Evolutionary conservation across 2,329 filamentous ascomycete genomes (phyloP), one percentile per base, ranked within the genome.

Genomic region (Nothophoma quercina): DNA sequence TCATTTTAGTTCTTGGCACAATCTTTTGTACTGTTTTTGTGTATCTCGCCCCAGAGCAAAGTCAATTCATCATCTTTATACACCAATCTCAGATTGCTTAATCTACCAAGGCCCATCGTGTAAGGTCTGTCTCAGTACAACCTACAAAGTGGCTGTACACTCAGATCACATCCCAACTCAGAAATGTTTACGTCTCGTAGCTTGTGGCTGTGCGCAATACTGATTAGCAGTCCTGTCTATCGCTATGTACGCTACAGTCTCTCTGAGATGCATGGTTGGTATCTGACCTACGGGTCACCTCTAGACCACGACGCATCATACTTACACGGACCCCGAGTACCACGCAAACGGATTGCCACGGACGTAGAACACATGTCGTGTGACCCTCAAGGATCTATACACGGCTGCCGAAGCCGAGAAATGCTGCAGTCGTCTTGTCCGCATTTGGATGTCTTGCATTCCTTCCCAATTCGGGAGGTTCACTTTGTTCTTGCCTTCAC

Each of bases 261-360:
- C 9, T 32, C 6, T 1, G 10, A 26, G 4, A 26, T 22, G 12
- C n/a, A 15, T 19, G 15, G 23, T 12, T 29, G 21, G n/a, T 9
- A 13, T 18, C 19, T 23, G 22, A 35, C 29, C 8, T 19, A 5
- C 6, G 28, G 15, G 25, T 30, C 43, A 21, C 18, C 9, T 18
- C 33, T 22, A 38, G 13, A 19, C 33, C 4, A n/a, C 5, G 10
- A 30, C 1, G 21, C 30, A 36, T 52, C 49, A 52, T 26, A 26
- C 19, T 36, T 36, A 49, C 30, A 47, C 49, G 21, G 26, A n/a
- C 23, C n/a, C 30, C 36, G 22, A 13, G n/a, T 28, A 28, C 32
- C 42, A 52, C 30, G 36, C 49, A 52, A 52, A 47, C 42, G 42
- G 36, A 52, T 36, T 16, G 25, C 30, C 23, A 41, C 43, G 30